These are phyloP conservation scores for Arctostaphylos glauca DNA, from an alignment of 148 eudicot species.

Conservation along the genomic window DNA sequence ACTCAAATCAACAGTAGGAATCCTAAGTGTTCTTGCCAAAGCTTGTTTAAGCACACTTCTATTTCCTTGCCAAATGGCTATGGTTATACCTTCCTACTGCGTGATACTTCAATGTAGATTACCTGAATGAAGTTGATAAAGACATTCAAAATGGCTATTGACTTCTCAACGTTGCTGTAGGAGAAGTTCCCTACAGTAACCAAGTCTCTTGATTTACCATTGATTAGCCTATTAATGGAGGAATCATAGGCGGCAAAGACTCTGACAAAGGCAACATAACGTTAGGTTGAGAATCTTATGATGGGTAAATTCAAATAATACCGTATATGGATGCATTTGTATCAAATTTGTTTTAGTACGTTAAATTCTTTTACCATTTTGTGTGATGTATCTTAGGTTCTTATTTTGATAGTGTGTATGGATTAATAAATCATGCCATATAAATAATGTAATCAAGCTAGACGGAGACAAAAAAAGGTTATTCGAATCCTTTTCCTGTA, in stretches of 20 bases:
- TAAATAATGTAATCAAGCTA: too few species aligned
- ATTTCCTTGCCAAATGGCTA: neutral
- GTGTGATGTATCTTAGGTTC: too few species aligned
- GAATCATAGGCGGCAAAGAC: constrained; percentile 69
- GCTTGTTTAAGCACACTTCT: neutral
- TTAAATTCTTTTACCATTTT: too few species aligned
- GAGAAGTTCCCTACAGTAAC: constrained; percentile 64
- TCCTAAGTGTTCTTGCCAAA: neutral
- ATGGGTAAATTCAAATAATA: too few species aligned
- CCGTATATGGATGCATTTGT: too few species aligned
- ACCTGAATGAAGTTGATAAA: constrained; percentile 81
- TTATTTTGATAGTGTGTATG: too few species aligned
- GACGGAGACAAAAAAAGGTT: too few species aligned
- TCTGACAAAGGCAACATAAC: constrained; percentile 60
- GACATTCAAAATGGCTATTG: constrained; percentile 69
- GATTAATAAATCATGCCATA: too few species aligned
- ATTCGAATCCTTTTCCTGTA: too few species aligned
- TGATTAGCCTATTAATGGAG: constrained; percentile 28
- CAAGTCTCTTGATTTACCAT: constrained; percentile 36
- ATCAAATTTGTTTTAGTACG: too few species aligned
- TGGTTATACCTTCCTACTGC: neutral
- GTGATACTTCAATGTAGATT: constrained; percentile 8
- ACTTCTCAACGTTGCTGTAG: constrained; percentile 75
- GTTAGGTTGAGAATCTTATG: too few species aligned
- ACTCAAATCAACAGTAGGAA: neutral